Conservation (phyloP, 1,139 yeast genomes). For the Taphrina pruni region DNA sequence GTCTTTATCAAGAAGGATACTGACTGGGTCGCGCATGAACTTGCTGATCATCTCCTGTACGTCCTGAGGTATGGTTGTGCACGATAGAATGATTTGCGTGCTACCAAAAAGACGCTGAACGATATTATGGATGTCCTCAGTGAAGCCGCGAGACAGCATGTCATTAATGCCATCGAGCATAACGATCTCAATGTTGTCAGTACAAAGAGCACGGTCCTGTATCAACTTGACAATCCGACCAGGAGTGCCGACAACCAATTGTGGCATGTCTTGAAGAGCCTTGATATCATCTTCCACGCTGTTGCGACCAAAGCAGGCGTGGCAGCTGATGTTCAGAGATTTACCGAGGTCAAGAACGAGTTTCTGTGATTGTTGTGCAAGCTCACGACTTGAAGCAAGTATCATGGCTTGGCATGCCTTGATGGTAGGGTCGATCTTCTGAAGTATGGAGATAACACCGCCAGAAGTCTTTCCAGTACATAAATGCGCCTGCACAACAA, state of each 20-base stretch:
- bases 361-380: slow-evolving; percentile 96
- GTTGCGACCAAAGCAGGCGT: slow-evolving; percentile 99
- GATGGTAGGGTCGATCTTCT: slow-evolving; percentile 57
- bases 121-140: slow-evolving; percentile 95
- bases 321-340: slow-evolving; percentile 91
- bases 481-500: slow-evolving; percentile 98
- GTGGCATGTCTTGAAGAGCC: slow-evolving; percentile 90
- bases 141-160: slow-evolving; percentile 96
- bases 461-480: slow-evolving; percentile 99
- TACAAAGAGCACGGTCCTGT: slow-evolving; percentile 87
- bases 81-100: slow-evolving; percentile 92
- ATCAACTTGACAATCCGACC: slow-evolving; percentile 99
- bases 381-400: slow-evolving; percentile 98
- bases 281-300: slow-evolving; percentile 87
- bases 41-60: slow-evolving; percentile 95
- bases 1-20: slow-evolving; percentile 97
- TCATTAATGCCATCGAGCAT: slow-evolving; percentile 99
- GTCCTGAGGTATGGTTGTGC: slow-evolving; percentile 98
- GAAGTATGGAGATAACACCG: slow-evolving; percentile 94
- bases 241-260: slow-evolving; percentile 98
- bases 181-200: slow-evolving; percentile 92
- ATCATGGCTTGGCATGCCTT: slow-evolving; percentile 68
- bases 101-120: slow-evolving; percentile 91
- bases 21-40: slow-evolving; percentile 96
- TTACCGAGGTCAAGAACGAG: slow-evolving; percentile 93